phyloP scores from a whole-genome alignment of 768 basidiomycete genomes.

The Lepiota brunneoincarnata region DNA sequence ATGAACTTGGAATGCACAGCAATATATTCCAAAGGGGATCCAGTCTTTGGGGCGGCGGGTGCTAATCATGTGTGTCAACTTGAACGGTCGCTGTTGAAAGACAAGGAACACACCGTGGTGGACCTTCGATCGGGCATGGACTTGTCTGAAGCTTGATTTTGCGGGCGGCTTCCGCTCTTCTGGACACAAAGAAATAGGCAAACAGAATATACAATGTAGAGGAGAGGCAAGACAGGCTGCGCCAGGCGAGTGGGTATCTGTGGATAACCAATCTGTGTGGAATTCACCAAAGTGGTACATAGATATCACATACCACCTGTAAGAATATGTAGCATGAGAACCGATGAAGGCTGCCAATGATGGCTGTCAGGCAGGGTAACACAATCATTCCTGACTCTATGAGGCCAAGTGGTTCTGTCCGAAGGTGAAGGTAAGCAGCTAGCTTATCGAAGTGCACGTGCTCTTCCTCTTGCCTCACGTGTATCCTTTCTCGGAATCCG shows the following conservation, averaged over 20 bases:
- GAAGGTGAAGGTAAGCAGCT: too few species aligned
- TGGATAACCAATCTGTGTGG: neutral
- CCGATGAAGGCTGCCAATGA: conserved; percentile 38
- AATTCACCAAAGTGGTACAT: neutral
- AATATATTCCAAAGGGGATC: conserved; percentile 20
- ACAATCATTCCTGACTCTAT: conserved; percentile 10
- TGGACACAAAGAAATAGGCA: conserved; percentile 16
- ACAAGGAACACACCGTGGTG: neutral
- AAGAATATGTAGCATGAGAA: conserved; percentile 46
- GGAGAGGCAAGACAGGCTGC: conserved; percentile 27
- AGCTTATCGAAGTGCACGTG: too few species aligned
- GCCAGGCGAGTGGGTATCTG: conserved; percentile 40
- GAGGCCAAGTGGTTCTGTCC: too few species aligned
- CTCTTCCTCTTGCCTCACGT: too few species aligned
- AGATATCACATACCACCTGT: conserved; percentile 37
- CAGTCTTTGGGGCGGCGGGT: conserved; percentile 6
- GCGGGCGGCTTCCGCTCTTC: neutral
- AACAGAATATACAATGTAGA: conserved; percentile 27
- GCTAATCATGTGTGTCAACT: neutral
- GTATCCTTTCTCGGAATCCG: too few species aligned
- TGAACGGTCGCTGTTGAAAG: neutral
- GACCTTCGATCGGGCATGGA: neutral
- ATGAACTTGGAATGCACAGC: conserved; percentile 35
- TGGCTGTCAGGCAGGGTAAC: conserved; percentile 20
- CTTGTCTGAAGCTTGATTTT: neutral